Conservation (phyloP, 2,329 filamentous ascomycete genomes). For the Fusarium nodosum region DNA sequence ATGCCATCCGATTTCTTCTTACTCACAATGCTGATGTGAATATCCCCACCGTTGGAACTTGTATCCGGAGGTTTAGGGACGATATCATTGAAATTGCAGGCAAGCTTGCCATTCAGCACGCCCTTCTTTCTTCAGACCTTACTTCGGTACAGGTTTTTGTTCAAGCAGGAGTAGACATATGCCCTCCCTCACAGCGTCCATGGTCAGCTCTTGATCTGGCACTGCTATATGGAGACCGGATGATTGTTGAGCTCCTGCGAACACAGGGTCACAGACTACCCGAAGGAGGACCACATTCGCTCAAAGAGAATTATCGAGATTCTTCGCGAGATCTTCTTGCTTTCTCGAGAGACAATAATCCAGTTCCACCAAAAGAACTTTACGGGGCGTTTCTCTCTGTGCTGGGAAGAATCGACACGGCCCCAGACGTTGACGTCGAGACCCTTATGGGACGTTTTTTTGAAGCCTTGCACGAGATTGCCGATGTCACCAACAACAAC, state of each 20-base stretch:
- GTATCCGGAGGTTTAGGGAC: neutral
- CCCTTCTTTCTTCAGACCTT: neutral
- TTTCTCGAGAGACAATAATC: neutral
- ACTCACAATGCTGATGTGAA: neutral
- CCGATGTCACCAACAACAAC: neutral
- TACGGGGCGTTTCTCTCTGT: neutral
- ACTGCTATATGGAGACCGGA: neutral
- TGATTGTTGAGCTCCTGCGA: neutral
- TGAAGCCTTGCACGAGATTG: neutral
- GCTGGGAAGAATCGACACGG: neutral
- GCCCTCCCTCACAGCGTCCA: neutral
- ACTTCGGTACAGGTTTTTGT: neutral
- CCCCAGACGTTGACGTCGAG: rapidly evolving
- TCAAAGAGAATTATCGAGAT: neutral
- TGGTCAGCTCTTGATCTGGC: neutral
- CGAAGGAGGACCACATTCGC: neutral
- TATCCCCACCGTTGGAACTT: neutral
- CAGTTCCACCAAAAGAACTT: neutral
- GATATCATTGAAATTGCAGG: too few species aligned
- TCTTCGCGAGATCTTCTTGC: neutral
- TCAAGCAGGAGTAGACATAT: neutral
- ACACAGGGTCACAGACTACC: neutral
- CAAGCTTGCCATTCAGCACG: rapidly evolving
- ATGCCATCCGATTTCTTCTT: neutral
- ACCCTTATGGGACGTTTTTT: neutral